These are phyloP conservation scores for Alternaria hordeiaustralica DNA, from an alignment of 2,329 filamentous ascomycete species.

Conservation along the genomic window DNA sequence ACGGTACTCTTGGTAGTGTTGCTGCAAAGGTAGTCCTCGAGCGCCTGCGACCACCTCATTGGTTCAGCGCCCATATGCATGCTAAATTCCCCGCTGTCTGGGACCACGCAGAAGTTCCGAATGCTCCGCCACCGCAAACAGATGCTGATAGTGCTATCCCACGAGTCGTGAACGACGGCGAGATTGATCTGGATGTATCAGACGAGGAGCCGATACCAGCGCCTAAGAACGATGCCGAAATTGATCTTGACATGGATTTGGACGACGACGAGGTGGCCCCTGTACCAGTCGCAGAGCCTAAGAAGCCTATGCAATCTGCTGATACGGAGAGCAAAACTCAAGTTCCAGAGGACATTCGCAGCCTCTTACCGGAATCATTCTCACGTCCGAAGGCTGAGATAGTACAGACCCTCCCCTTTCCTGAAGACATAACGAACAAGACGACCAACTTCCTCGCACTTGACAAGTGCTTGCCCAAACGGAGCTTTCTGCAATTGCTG, in stretches of 20 bases:
- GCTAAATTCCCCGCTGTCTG: conserved; percentile 78
- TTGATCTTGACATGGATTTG: conserved; percentile 53
- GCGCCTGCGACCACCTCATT: conserved; percentile 79
- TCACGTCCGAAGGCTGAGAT: conserved; percentile 39
- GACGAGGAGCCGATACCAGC: conserved; percentile 50
- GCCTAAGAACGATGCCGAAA: conserved; percentile 43
- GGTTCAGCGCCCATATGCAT: conserved; percentile 92
- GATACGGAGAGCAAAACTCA: conserved; percentile 21
- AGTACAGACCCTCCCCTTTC: conserved; percentile 61
- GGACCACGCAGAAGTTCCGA: conserved; percentile 56
- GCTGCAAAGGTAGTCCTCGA: conserved; percentile 84
- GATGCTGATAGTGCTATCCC: conserved; percentile 2
- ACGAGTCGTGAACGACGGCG: conserved; percentile 63
- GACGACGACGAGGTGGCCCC: conserved; percentile 39
- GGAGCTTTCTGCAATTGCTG: conserved; percentile 82
- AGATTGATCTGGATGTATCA: conserved; percentile 61
- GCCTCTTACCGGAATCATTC: conserved; percentile 80
- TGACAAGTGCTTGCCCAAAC: conserved; percentile 84
- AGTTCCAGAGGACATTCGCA: conserved; percentile 70
- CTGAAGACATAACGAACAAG: conserved; percentile 76
- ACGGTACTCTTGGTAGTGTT: conserved; percentile 77
- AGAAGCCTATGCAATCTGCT: conserved; percentile 12
- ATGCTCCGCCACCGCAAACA: conserved; percentile 51
- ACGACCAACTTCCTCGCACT: conserved; percentile 84
- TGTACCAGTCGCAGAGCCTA: not conserved